phyloP scores from a whole-genome alignment of 2,329 filamentous ascomycete genomes.

The Ceratocystis smalleyi region DNA sequence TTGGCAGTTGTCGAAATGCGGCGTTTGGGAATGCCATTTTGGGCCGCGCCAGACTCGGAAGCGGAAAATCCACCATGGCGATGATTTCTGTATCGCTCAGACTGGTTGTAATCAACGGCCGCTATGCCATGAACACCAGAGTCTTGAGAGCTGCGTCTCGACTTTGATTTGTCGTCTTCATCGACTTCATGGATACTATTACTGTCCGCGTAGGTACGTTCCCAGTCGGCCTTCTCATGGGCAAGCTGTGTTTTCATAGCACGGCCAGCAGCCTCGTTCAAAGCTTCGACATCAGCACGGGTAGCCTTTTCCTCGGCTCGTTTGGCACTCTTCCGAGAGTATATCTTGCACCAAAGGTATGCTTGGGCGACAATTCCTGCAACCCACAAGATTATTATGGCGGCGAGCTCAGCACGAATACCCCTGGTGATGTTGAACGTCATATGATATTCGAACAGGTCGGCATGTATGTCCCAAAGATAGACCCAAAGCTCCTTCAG shows the following conservation, averaged over 20 bases:
- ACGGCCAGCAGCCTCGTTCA: constrained; percentile 56
- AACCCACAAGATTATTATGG: constrained; percentile 56
- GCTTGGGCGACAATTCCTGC: constrained; percentile 71
- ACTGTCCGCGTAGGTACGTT: constrained; percentile 52
- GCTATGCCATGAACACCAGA: constrained; percentile 11
- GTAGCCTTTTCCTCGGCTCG: constrained; percentile 35
- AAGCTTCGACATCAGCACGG: constrained; percentile 39
- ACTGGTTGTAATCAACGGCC: background rate
- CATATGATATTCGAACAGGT: constrained; percentile 57
- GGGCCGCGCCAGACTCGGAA: background rate
- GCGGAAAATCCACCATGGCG: background rate
- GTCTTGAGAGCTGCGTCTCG: constrained; percentile 8
- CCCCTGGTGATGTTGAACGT: constrained; percentile 78
- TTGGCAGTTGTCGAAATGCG: background rate
- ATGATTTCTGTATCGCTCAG: background rate
- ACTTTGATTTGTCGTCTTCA: background rate
- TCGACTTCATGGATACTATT: constrained; percentile 7
- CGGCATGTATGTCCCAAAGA: constrained; percentile 67
- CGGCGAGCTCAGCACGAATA: constrained; percentile 71
- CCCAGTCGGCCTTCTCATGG: constrained; percentile 55
- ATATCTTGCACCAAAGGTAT: constrained; percentile 70
- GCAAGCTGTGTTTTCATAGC: constrained; percentile 47
- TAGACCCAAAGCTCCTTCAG: constrained; percentile 95
- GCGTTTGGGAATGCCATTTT: background rate
- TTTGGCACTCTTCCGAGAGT: constrained; percentile 41